Evolutionary conservation across 345 rosid genomes (phyloP).

Genomic region (Moricandia arvensis): DNA sequence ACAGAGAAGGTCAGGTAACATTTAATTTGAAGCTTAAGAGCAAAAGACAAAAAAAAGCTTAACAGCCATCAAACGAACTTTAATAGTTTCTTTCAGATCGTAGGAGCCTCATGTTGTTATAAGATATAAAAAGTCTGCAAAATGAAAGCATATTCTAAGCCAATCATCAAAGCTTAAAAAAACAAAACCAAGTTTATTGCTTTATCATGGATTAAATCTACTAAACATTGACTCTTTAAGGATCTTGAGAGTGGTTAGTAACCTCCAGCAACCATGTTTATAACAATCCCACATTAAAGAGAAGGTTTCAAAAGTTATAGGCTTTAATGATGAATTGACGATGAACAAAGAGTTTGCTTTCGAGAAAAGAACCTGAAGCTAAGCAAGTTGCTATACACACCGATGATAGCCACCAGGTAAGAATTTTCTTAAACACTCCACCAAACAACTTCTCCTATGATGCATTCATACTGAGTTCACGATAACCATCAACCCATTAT

Average conservation of each 20-base stretch:
- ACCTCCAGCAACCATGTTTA: constrained; percentile 91
- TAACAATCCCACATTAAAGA: constrained; percentile 77
- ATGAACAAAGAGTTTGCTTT: constrained; percentile 31
- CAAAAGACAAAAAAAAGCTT: neutral
- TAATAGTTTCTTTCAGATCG: neutral
- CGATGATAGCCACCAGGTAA: too few species aligned
- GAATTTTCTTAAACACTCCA: neutral
- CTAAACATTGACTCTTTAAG: constrained; percentile 66
- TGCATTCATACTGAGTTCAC: neutral
- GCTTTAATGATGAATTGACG: constrained; percentile 21
- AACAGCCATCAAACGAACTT: neutral
- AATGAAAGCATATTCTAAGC: constrained; percentile 4
- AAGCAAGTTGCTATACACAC: constrained; percentile 66
- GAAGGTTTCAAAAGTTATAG: neutral
- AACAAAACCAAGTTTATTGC: constrained; percentile 2
- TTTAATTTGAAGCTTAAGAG: neutral
- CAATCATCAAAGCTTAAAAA: neutral
- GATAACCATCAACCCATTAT: neutral
- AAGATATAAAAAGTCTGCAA: constrained; percentile 84
- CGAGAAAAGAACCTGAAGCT: too few species aligned
- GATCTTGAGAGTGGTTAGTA: constrained; percentile 73
- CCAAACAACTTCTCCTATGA: neutral
- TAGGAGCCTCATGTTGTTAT: constrained; percentile 32
- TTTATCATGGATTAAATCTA: neutral
- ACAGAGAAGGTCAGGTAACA: neutral